A percentile compares a stretch with the other conserved stretches of the same genome.
These are phyloP conservation scores for Graphilbum fragrans DNA, from an alignment of 2,329 filamentous ascomycete genomes.

Conservation along the genomic window DNA sequence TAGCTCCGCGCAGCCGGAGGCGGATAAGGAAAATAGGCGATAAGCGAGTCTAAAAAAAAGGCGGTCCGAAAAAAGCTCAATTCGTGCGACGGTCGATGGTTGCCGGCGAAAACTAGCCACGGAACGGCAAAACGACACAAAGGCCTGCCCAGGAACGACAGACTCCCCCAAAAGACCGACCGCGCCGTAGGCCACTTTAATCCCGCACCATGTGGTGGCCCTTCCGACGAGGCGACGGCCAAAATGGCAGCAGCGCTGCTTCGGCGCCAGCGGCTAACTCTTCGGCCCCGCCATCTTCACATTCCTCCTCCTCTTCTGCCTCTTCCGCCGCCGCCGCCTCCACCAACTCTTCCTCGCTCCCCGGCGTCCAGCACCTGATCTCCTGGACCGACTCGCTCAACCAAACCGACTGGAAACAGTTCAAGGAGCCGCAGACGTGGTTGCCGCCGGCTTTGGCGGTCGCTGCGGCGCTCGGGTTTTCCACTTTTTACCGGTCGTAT, in stretches of 20 bases:
- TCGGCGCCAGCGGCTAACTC: not conserved
- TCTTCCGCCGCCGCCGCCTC: not conserved
- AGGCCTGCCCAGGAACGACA: not conserved
- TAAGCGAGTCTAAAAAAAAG: not conserved
- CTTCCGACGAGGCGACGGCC: conserved; percentile 1
- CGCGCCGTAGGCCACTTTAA: too few species aligned
- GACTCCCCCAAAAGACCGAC: not conserved
- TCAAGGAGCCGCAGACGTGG: conserved; percentile 40
- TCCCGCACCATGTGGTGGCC: conserved; percentile 10
- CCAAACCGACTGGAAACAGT: conserved; percentile 39
- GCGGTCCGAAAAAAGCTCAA: not conserved
- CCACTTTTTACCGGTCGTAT: conserved; percentile 60
- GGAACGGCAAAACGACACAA: not conserved
- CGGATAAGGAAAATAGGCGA: not conserved
- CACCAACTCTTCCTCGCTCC: not conserved
- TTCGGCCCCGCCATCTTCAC: too few species aligned
- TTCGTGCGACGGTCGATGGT: not conserved
- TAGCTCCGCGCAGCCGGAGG: not conserved
- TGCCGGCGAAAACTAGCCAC: not conserved
- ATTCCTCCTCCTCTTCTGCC: not conserved
- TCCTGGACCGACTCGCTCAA: conserved; percentile 31
- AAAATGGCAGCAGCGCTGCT: conserved; percentile 1
- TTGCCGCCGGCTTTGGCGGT: conserved; percentile 42
- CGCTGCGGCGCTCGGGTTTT: conserved; percentile 36
- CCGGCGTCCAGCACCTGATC: not conserved